These are phyloP conservation scores for Trichophyton rubrum DNA, from an alignment of 2,329 filamentous ascomycete genomes.

Conservation along the genomic window DNA sequence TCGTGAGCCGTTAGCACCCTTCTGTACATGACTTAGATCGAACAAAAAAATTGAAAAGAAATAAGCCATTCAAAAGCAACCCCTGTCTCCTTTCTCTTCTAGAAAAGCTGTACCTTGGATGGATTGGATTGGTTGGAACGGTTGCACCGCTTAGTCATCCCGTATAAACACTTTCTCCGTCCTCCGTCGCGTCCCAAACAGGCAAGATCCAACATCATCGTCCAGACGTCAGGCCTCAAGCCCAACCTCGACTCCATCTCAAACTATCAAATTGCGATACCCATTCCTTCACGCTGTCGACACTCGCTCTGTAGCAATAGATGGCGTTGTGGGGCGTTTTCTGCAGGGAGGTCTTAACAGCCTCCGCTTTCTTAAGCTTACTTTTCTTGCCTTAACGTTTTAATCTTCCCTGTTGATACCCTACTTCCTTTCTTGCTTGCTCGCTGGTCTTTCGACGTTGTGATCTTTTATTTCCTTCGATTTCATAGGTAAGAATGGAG, in stretches of 20 bases:
- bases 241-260: not conserved
- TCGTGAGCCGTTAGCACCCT: not conserved
- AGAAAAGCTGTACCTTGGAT: not conserved
- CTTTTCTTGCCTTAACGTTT: not conserved
- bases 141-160: not conserved
- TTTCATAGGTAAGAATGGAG: not conserved
- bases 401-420: not conserved
- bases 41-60: not conserved
- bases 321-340: constrained; percentile 1
- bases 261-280: not conserved
- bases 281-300: constrained; percentile 1
- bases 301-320: not conserved
- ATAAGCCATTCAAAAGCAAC: not conserved
- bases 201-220: constrained; percentile 1
- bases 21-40: not conserved
- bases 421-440: not conserved
- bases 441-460: not conserved
- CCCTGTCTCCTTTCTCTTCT: not conserved
- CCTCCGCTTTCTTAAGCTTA: not conserved
- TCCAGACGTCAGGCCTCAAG: not conserved
- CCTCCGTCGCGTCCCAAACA: not conserved
- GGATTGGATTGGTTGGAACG: too few species aligned
- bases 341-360: not conserved
- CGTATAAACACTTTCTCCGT: not conserved
- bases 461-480: not conserved